These are phyloP conservation scores for Aspergillus versicolor DNA, from an alignment of 2,329 filamentous ascomycete species.

Conservation along the genomic window DNA sequence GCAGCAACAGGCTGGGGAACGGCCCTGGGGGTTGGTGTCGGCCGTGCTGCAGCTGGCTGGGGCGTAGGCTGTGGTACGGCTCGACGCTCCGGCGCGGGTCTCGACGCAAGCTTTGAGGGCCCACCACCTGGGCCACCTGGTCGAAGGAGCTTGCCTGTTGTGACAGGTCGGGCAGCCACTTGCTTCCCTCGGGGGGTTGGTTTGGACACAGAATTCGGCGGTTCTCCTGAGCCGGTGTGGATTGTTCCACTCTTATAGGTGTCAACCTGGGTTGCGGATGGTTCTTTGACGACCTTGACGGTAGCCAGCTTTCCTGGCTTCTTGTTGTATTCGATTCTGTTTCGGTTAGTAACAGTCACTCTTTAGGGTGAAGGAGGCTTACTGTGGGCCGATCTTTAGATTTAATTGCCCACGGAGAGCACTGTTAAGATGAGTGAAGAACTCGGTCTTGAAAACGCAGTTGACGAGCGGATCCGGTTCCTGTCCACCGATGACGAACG, in stretches of 20 bases:
- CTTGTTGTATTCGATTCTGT: slow-evolving; percentile 89
- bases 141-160: slow-evolving; percentile 86
- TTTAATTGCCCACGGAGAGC: slow-evolving; percentile 77
- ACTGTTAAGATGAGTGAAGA: slow-evolving; percentile 87
- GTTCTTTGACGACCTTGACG: slow-evolving; percentile 89
- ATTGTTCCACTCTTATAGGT: slow-evolving; percentile 92
- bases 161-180: slow-evolving; percentile 84
- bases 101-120: slow-evolving; percentile 66
- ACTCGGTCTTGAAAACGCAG: slow-evolving; percentile 94
- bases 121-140: slow-evolving; percentile 82
- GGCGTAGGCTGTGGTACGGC: slow-evolving; percentile 36
- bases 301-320: slow-evolving; percentile 89
- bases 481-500: slow-evolving; percentile 80
- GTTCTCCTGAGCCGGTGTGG: slow-evolving; percentile 81
- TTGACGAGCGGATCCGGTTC: slow-evolving; percentile 91
- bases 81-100: slow-evolving; percentile 36
- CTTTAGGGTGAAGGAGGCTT: slow-evolving; percentile 27
- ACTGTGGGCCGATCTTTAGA: slow-evolving; percentile 74
- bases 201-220: slow-evolving; percentile 75
- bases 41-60: slow-evolving; percentile 34
- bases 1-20: slow-evolving; percentile 47
- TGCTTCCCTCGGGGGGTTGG: slow-evolving; percentile 87
- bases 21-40: slow-evolving; percentile 39
- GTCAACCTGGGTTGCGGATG: slow-evolving; percentile 69
- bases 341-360: not conserved